These are phyloP conservation scores for Pichia heedii DNA, from an alignment of 805 yeast species.

Conservation along the genomic window DNA sequence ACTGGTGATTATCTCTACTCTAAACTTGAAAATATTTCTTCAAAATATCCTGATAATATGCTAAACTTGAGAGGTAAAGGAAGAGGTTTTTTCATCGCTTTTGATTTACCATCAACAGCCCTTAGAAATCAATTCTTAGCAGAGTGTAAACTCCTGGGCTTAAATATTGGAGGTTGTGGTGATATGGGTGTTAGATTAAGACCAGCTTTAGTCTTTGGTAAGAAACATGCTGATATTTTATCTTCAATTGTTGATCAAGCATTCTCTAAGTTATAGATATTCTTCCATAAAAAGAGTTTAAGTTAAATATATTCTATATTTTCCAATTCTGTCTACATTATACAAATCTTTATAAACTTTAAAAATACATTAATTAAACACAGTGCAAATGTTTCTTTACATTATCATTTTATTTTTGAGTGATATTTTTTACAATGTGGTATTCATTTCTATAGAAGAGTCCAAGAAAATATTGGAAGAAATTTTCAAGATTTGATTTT, in stretches of 20 bases:
- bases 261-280: conserved; percentile 13
- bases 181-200: conserved; percentile 50
- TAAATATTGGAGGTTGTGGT: conserved; percentile 65
- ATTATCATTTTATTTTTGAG: no score
- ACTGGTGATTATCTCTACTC: conserved; percentile 47
- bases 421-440: no score
- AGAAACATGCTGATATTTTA: conserved; percentile 52
- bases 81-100: conserved; percentile 59
- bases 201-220: conserved; percentile 55
- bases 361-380: no score
- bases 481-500: conserved; percentile 3
- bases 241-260: conserved; percentile 31
- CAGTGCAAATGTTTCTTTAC: no score
- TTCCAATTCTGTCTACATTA: no score
- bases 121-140: conserved; percentile 40
- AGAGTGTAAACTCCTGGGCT: conserved; percentile 41
- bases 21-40: conserved; percentile 32
- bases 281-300: no score
- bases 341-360: no score
- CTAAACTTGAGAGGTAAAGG: conserved; percentile 51
- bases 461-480: no score
- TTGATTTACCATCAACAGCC: conserved; percentile 40
- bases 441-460: no score
- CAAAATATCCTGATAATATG: conserved; percentile 28
- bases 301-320: no score